These are phyloP conservation scores for Nematodospora valgi DNA, from an alignment of 805 yeast genomes.

Conservation along the genomic window DNA sequence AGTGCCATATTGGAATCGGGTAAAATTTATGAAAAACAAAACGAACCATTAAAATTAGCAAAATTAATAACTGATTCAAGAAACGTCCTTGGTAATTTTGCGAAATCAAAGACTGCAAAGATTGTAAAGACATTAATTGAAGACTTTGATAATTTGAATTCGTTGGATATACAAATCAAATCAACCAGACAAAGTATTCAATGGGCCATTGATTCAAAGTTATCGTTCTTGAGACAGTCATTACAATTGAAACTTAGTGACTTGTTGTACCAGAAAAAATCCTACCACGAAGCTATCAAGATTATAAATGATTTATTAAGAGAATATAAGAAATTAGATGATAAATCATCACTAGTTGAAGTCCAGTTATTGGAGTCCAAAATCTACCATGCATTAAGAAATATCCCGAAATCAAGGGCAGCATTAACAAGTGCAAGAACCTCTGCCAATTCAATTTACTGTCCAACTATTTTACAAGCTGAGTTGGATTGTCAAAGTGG, in stretches of 20 bases:
- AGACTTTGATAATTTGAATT: conserved; percentile 57
- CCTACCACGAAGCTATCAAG: conserved; percentile 65
- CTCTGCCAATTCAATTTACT: conserved; percentile 93
- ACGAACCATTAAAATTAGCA: conserved; percentile 50
- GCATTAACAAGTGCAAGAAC: conserved; percentile 94
- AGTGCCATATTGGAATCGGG: conserved; percentile 74
- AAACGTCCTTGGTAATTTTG: conserved; percentile 68
- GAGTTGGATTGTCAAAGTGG: conserved; percentile 95
- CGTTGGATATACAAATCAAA: conserved; percentile 65
- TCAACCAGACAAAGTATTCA: conserved; percentile 77
- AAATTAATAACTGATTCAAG: conserved; percentile 67
- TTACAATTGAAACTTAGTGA: conserved; percentile 80
- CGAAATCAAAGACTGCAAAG: conserved; percentile 94
- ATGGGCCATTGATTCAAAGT: conserved; percentile 81
- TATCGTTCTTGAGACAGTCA: conserved; percentile 85
- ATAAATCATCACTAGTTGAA: conserved; percentile 91
- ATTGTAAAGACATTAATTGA: conserved; percentile 81
- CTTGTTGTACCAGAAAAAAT: conserved; percentile 62
- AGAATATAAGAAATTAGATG: conserved; percentile 92
- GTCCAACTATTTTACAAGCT: conserved; percentile 92
- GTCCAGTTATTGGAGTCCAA: conserved; percentile 90
- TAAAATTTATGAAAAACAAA: conserved; percentile 52
- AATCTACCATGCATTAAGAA: conserved; percentile 86
- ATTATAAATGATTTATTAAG: conserved; percentile 68
- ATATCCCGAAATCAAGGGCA: conserved; percentile 87